Evolutionary conservation across 2,329 filamentous ascomycete genomes (phyloP), one percentile per base, ranked within the genome.

Genomic region (Talaromyces sp.): DNA sequence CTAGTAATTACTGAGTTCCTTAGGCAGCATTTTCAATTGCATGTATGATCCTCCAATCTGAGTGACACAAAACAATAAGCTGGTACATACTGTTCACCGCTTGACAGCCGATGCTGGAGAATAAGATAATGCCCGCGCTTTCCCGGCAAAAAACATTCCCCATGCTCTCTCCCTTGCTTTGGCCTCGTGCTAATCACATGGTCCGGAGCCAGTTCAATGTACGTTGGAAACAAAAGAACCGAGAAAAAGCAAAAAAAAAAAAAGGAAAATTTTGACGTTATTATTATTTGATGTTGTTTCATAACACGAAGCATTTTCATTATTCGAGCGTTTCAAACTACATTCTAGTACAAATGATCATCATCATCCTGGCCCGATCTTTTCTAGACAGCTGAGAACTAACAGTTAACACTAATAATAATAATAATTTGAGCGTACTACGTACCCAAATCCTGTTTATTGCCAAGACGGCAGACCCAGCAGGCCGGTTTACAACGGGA

Each of bases 401-500:
- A 38, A n/a, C 2, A n/a, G n/a, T 17, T 14, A 35, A 35, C 12
- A 43, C 31, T 32, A n/a, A n/a, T n/a, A n/a, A n/a, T n/a, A n/a
- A n/a, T n/a, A n/a, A n/a, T n/a, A n/a, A n/a, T n/a, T n/a, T n/a
- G n/a, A n/a, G n/a, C n/a, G 29, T 46, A 46, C 12, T 46, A 12
- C 19, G 41, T 9, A 1, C 46, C 38, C 1, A 21, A 43, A 43
- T 43, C 41, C 41, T 43, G 14, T 29, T 27, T 26, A 12, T 29
- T 52, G 48, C 27, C 48, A 52, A 52, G 24, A 17, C 48, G 26
- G 48, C 48, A 17, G 55, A 57, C 55, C 55, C 55, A 51, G 41
- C 55, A 50, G 55, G 9, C 41, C 29, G 55, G 55, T 57, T 57
- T 57, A 43, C 55, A 41, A 56, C 17, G 43, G 43, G 21, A 9